Conservation (phyloP, 148 eudicot species). For the Heliamphora exappendiculata region DNA sequence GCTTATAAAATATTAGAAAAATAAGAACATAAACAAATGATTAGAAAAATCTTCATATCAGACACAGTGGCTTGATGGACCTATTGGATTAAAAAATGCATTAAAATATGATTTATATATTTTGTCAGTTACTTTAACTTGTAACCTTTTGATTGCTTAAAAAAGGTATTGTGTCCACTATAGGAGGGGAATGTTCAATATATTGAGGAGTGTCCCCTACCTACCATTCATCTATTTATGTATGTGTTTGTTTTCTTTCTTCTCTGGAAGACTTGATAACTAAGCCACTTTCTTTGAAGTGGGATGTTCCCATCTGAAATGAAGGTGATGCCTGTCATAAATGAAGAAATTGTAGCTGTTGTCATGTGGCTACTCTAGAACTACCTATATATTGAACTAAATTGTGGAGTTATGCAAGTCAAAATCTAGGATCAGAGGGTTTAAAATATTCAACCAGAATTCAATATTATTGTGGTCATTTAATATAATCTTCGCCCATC, state of each 20-base stretch:
- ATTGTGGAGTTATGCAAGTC: background rate
- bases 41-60: background rate
- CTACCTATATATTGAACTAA: background rate
- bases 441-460: background rate
- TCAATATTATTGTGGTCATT: background rate
- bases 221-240: too few relatives aligned
- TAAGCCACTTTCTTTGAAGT: background rate
- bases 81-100: background rate
- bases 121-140: background rate
- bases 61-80: background rate
- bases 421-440: background rate
- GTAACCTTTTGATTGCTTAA: background rate
- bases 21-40: background rate
- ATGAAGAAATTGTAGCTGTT: background rate
- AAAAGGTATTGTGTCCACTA: background rate
- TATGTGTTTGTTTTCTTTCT: background rate
- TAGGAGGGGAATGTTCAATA: background rate
- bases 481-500: background rate
- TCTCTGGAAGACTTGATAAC: background rate
- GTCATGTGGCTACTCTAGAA: background rate
- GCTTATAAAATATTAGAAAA: background rate
- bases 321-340: background rate
- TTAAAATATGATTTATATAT: background rate
- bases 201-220: background rate
- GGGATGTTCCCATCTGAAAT: background rate